Percentiles rank a stretch among this genome's conserved stretches.
Evolutionary conservation across 345 rosid genomes (phyloP).

Genomic region (Lenwebbia sp.): DNA sequence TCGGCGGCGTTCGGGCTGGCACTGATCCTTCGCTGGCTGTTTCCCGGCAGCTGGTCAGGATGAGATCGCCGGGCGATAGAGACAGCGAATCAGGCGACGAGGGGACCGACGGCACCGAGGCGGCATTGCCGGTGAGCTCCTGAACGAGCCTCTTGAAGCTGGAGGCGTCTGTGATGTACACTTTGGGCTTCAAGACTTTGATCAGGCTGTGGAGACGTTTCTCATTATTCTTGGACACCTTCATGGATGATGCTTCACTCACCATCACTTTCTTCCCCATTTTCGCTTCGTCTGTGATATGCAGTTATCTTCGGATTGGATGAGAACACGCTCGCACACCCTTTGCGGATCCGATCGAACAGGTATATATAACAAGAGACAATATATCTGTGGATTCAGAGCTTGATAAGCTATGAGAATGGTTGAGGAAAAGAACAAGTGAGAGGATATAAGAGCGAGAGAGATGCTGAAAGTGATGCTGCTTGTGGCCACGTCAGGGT

Average conservation of each 20-base stretch:
- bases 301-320: not conserved
- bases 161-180: slow-evolving; percentile 35
- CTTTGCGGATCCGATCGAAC: not conserved
- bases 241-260: slow-evolving; percentile 5
- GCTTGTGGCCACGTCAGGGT: not conserved
- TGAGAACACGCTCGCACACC: not conserved
- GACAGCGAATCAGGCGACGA: not conserved
- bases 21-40: not conserved
- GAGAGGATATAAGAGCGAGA: not conserved
- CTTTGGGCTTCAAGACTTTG: slow-evolving; percentile 27
- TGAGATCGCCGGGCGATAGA: not conserved
- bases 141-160: slow-evolving; percentile 42
- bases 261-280: slow-evolving; percentile 31
- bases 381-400: not conserved
- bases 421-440: not conserved
- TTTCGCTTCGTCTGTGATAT: not conserved
- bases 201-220: not conserved
- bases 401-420: not conserved
- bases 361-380: not conserved
- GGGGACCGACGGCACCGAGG: not conserved
- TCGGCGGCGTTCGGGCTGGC: not conserved
- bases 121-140: slow-evolving; percentile 24
- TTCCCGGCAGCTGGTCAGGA: not conserved
- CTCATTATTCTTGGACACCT: slow-evolving; percentile 10
- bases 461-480: not conserved